Evolutionary conservation across 2,329 filamentous ascomycete genomes (phyloP), one percentile per base, ranked within the genome.

Genomic region (Ophiognomonia clavigignenti-juglandacearum): DNA sequence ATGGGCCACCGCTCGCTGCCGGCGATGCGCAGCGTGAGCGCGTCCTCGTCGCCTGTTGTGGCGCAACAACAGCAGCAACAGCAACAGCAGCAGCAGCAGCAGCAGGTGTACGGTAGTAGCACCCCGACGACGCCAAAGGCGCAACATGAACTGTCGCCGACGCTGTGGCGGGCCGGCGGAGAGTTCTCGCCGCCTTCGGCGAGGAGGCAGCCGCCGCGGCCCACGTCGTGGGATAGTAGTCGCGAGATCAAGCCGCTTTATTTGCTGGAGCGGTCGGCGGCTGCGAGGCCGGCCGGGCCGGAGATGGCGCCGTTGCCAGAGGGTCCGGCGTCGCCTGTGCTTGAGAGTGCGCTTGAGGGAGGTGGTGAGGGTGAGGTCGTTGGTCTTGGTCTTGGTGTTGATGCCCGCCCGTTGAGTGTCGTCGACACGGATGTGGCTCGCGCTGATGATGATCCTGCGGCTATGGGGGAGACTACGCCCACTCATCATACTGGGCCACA

Each of bases 161-260:
- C 44, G 4, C 31, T 35, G 6, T 37, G 10, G 19, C 34, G 34
- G 7, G 10, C 11, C 7, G 34, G n/a, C n/a, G n/a, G n/a, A n/a
- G n/a, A 36, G 16, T 36, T 36, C 34, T 36, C 34, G 9, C 34
- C 34, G 9, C 34, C 41, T 8, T 31, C 40, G 3, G 31, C 5
- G 8, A 41, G 32, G 20, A 52, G 39, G 31, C 40, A 41, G 23
- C 43, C 35, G 39, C 26, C 71, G 19, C 72, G 80, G 5, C 78
- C 78, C 11, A 80, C 69, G 11, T 83, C 78, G 0, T 83, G 80
- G 80, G 80, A 82, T 37, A 78, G 67, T 53, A 75, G 74, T 16
- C 78, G 78, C 45, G 88, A 93, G 60, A 84, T 91, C 58, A 83
- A 86, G 55, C 91, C 91, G 0, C 69, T 96, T 8, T 92, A 87